phyloP scores from a whole-genome alignment of 768 basidiomycete genomes.

The Suillus decipiens region DNA sequence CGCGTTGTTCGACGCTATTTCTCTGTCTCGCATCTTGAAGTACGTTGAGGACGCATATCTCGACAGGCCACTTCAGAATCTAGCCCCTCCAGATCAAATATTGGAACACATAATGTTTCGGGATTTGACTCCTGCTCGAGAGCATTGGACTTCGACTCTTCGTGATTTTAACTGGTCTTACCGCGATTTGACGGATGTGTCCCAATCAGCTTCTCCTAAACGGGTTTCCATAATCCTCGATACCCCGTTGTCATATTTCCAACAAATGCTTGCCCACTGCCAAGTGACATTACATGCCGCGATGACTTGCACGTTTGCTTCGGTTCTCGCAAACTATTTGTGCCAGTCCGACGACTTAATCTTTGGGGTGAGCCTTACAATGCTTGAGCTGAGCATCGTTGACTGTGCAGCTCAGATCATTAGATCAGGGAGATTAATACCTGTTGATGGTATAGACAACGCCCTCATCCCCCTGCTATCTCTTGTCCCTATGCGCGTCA shows the following conservation, averaged over 20 bases:
- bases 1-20: constrained; percentile 35
- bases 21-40: constrained; percentile 31
- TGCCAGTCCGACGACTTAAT: constrained; percentile 28
- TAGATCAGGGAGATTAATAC: constrained; percentile 32
- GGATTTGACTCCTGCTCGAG: constrained; percentile 16
- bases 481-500: constrained; percentile 31
- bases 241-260: constrained; percentile 22
- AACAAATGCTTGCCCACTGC: constrained; percentile 21
- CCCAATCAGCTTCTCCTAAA: constrained; percentile 12
- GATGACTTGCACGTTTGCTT: constrained; percentile 30
- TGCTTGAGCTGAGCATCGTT: background rate
- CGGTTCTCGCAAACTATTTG: constrained; percentile 26
- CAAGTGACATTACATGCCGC: constrained; percentile 36
- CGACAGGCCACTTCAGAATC: constrained; percentile 12
- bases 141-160: constrained; percentile 29
- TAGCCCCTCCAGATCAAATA: constrained; percentile 19
- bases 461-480: constrained; percentile 29
- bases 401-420: constrained; percentile 24
- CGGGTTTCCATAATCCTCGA: constrained; percentile 17
- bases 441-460: constrained; percentile 24
- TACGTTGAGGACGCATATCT: constrained; percentile 27
- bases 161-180: constrained; percentile 22
- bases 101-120: constrained; percentile 25
- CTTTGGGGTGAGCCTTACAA: constrained; percentile 32
- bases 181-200: constrained; percentile 10